Evolutionary conservation across 1,284 basidiomycete genomes (phyloP).

Genomic region (Termitomyces sp.): DNA sequence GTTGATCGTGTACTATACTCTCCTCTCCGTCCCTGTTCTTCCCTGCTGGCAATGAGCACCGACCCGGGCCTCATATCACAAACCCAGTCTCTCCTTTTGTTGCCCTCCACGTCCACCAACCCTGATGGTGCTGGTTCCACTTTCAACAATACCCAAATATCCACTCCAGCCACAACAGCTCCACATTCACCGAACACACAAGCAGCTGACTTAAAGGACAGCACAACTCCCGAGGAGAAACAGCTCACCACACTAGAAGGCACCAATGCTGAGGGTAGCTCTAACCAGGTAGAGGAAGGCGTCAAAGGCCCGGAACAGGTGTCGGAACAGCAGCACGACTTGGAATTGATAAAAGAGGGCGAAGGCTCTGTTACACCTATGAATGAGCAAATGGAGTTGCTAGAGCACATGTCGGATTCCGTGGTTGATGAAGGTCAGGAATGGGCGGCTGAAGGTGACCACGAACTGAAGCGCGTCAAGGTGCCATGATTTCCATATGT

Average conservation of each 20-base stretch:
- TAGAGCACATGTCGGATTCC: slow-evolving; percentile 33
- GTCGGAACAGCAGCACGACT: slow-evolving; percentile 17
- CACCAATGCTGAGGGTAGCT: slow-evolving; percentile 1
- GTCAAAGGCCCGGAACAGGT: slow-evolving; percentile 16
- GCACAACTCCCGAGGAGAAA: slow-evolving; percentile 6
- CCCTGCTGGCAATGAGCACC: slow-evolving; percentile 31
- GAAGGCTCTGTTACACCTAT: slow-evolving; percentile 25
- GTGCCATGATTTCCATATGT: slow-evolving; percentile 22
- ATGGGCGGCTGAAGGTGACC: slow-evolving; percentile 37
- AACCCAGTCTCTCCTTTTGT: slow-evolving; percentile 26
- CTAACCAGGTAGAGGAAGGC: slow-evolving; percentile 10
- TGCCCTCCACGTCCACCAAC: slow-evolving; percentile 15
- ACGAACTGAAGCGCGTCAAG: slow-evolving; percentile 49
- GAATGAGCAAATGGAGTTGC: slow-evolving; percentile 34
- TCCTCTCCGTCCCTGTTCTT: slow-evolving; percentile 9
- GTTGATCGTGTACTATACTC: slow-evolving; percentile 24
- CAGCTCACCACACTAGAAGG: slow-evolving; percentile 8
- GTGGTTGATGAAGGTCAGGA: slow-evolving; percentile 33
- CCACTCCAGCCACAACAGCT: slow-evolving; percentile 21
- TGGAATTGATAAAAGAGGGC: slow-evolving; percentile 26
- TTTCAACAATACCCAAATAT: slow-evolving; percentile 19
- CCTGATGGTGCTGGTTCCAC: slow-evolving; percentile 27
- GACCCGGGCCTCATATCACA: slow-evolving; percentile 26
- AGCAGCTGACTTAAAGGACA: slow-evolving; percentile 13
- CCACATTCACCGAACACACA: slow-evolving; percentile 18